These are phyloP conservation scores for Stagonosporopsis chrysanthemi DNA, from an alignment of 2,329 filamentous ascomycete genomes.

Conservation along the genomic window DNA sequence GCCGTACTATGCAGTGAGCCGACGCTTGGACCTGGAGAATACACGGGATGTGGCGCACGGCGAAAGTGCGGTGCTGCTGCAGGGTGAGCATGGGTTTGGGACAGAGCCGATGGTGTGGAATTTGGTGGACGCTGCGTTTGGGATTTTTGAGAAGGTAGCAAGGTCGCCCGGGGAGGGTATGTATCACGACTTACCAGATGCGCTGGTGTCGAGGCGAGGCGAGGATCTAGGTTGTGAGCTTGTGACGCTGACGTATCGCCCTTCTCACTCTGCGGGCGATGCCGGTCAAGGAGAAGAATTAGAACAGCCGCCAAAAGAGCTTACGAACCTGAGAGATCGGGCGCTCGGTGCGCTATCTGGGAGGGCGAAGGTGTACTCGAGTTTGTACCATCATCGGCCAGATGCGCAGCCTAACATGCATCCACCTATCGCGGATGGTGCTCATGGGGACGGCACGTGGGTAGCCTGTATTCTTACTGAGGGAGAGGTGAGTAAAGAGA, in stretches of 20 bases:
- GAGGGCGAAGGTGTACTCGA: neutral
- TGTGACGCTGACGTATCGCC: slow-evolving; percentile 4
- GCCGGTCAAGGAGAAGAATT: neutral
- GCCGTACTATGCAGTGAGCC: slow-evolving; percentile 15
- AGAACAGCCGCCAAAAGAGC: neutral
- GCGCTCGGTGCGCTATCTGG: neutral
- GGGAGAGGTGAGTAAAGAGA: neutral
- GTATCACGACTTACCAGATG: neutral
- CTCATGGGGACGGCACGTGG: slow-evolving; percentile 20
- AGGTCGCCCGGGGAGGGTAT: neutral
- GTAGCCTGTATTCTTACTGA: slow-evolving; percentile 3
- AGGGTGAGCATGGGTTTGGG: neutral
- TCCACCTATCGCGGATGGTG: slow-evolving; percentile 18
- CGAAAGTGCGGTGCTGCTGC: slow-evolving; percentile 3
- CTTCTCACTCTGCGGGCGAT: neutral
- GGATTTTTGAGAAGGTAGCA: slow-evolving; percentile 11
- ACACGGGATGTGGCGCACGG: slow-evolving; percentile 14
- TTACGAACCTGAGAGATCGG: neutral
- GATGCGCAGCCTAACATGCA: slow-evolving; percentile 28
- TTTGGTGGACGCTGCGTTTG: slow-evolving; percentile 25
- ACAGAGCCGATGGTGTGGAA: slow-evolving; percentile 26
- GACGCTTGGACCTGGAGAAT: slow-evolving; percentile 26
- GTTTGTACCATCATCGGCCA: slow-evolving; percentile 16
- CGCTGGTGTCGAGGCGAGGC: neutral
- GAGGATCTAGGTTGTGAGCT: neutral